Evolutionary conservation across 306 rosid species (phyloP).

Genomic region (Acacia melanoxylon): DNA sequence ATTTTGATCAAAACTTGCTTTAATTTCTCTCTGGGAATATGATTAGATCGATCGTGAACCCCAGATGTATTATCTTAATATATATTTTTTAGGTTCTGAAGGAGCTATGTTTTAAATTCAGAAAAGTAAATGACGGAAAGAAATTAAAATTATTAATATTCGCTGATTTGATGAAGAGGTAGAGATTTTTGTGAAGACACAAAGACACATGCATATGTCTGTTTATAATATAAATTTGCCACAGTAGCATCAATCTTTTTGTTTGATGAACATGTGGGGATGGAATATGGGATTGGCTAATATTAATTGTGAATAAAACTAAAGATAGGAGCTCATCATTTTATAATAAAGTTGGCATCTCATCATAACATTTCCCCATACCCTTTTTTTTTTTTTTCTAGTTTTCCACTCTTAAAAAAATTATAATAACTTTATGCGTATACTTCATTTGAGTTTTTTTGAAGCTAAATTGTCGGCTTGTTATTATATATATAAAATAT

Average conservation of each 20-base stretch:
- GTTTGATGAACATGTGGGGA: constrained; percentile 6
- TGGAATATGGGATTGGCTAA: constrained; percentile 27
- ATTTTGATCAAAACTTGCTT: too few relatives aligned
- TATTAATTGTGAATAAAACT: constrained; percentile 28
- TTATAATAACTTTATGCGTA: neutral
- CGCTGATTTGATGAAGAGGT: neutral
- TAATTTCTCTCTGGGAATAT: too few relatives aligned
- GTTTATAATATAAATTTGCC: neutral
- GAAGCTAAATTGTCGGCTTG: neutral
- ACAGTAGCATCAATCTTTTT: neutral
- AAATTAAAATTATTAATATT: neutral
- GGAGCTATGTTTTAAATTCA: too few relatives aligned
- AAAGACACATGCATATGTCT: constrained; percentile 13
- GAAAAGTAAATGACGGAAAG: neutral
- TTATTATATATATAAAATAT: too few relatives aligned
- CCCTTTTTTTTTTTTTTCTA: neutral
- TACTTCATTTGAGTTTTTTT: neutral
- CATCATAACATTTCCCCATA: constrained; percentile 32
- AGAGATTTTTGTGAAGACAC: constrained; percentile 3
- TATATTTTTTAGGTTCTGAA: too few relatives aligned
- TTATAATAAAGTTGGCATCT: constrained; percentile 30
- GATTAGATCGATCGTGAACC: too few relatives aligned
- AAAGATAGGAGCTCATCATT: constrained; percentile 4
- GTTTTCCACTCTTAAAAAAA: neutral
- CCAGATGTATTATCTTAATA: too few relatives aligned